A percentile compares a stretch with the other conserved stretches of the same genome.
Conservation (phyloP, 306 rosid genomes). For the Acmispon strigosus region DNA sequence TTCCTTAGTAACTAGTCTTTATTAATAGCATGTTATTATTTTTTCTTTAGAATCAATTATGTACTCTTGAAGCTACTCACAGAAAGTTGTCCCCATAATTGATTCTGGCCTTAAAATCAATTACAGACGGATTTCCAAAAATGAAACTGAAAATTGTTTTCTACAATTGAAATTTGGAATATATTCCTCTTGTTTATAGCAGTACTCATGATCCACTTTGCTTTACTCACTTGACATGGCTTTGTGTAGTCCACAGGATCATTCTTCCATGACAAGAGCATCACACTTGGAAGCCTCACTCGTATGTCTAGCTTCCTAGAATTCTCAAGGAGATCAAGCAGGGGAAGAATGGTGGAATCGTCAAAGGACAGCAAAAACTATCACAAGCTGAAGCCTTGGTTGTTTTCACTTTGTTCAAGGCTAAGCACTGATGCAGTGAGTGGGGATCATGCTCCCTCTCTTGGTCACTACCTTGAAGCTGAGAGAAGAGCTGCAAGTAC, state of each 20-base stretch:
- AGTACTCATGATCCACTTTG: neutral
- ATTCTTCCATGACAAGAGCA: conserved; percentile 50
- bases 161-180: neutral
- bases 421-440: conserved; percentile 49
- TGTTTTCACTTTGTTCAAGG: conserved; percentile 57
- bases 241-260: conserved; percentile 53
- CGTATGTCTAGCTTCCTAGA: conserved; percentile 45
- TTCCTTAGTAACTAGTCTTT: no score
- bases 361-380: conserved; percentile 28
- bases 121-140: neutral
- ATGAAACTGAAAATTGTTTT: neutral
- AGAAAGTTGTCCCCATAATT: no score
- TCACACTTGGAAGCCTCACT: conserved; percentile 58
- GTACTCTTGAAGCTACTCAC: no score
- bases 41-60: no score
- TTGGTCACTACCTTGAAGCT: conserved; percentile 61
- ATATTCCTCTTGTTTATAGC: neutral
- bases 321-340: conserved; percentile 51
- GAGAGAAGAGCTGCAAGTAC: conserved; percentile 41
- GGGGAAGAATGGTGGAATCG: conserved; percentile 33
- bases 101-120: no score
- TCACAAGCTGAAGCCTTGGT: conserved; percentile 45
- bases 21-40: no score
- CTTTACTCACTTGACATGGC: neutral
- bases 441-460: conserved; percentile 38